These are phyloP conservation scores for Phellinidium pouzarii DNA, from an alignment of 1,284 basidiomycete genomes.

Conservation along the genomic window DNA sequence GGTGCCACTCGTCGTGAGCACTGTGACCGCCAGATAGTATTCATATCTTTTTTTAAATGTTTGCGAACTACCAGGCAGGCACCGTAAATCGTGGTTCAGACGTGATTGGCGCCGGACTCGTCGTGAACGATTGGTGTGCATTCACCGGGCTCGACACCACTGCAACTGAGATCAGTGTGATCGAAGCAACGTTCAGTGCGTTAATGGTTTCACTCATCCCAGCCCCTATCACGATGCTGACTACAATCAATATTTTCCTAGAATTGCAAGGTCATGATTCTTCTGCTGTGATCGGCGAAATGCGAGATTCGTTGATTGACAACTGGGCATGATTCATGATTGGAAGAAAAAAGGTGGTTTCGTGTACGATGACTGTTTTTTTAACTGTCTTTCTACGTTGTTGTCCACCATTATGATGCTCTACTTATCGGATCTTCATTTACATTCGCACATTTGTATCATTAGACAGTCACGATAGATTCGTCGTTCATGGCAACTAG, in stretches of 20 bases:
- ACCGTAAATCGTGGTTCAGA: slow-evolving; percentile 98
- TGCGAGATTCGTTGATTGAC: slow-evolving; percentile 91
- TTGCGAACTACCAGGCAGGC: slow-evolving; percentile 60
- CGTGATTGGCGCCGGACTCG: slow-evolving; percentile 93
- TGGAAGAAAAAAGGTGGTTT: not conserved
- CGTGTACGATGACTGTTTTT: not conserved
- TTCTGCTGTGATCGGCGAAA: slow-evolving; percentile 85
- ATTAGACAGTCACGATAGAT: not conserved
- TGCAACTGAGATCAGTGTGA: slow-evolving; percentile 96
- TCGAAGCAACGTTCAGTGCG: slow-evolving; percentile 95
- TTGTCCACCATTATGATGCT: not conserved
- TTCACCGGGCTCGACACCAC: slow-evolving; percentile 96
- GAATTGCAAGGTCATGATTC: slow-evolving; percentile 86
- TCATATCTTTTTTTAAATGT: not conserved
- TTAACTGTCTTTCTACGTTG: not conserved
- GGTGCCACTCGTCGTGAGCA: slow-evolving; percentile 85
- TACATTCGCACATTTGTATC: not conserved
- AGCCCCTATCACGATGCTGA: not conserved
- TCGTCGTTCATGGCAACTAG: not conserved
- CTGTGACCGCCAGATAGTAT: not conserved
- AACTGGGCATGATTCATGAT: slow-evolving; percentile 79
- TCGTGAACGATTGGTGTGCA: slow-evolving; percentile 99
- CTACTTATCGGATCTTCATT: not conserved
- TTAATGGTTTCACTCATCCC: slow-evolving; percentile 31
- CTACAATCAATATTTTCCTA: slow-evolving; percentile 33